A percentile compares a stretch with the other conserved stretches of the same genome.
phyloP scores from a whole-genome alignment of 2,329 filamentous ascomycete species.

The Pseudogymnoascus sp. region DNA sequence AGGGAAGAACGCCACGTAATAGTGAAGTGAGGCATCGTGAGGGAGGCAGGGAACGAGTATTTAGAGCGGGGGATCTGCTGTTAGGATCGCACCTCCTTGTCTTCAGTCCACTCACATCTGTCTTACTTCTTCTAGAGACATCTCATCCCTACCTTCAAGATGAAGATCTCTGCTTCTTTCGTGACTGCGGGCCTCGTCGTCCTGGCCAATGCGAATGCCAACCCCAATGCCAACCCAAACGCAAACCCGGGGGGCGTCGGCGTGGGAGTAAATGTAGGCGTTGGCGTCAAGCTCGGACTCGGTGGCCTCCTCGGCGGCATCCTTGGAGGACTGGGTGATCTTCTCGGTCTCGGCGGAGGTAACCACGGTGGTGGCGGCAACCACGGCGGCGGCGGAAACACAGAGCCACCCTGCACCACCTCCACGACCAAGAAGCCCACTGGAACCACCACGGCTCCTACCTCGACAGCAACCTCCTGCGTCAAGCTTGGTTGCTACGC shows the following conservation, averaged over 20 bases:
- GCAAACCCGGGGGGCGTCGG: not conserved
- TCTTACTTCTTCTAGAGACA: not conserved
- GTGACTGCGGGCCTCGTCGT: not conserved
- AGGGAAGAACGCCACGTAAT: not conserved
- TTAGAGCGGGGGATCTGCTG: constrained; percentile 4
- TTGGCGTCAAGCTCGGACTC: not conserved
- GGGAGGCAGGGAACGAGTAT: not conserved
- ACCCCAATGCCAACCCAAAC: not conserved
- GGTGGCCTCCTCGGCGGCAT: not conserved
- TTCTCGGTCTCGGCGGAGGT: not conserved
- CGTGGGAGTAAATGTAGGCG: not conserved
- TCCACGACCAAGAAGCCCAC: constrained; percentile 4
- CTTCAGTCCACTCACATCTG: not conserved
- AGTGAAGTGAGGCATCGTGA: not conserved
- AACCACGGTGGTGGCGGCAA: not conserved
- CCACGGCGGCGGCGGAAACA: not conserved
- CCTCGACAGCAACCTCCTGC: constrained; percentile 21
- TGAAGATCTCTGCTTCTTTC: constrained; percentile 4
- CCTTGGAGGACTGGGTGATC: not conserved
- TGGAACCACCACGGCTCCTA: constrained; percentile 15
- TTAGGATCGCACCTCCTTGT: not conserved
- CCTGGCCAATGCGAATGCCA: not conserved
- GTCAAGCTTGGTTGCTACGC: constrained; percentile 11
- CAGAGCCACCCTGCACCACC: not conserved
- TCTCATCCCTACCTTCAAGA: not conserved